Evolutionary conservation across 225 moss, liverwort and hornwort genomes (phyloP).

Genomic region (Sphagnum contortum): DNA sequence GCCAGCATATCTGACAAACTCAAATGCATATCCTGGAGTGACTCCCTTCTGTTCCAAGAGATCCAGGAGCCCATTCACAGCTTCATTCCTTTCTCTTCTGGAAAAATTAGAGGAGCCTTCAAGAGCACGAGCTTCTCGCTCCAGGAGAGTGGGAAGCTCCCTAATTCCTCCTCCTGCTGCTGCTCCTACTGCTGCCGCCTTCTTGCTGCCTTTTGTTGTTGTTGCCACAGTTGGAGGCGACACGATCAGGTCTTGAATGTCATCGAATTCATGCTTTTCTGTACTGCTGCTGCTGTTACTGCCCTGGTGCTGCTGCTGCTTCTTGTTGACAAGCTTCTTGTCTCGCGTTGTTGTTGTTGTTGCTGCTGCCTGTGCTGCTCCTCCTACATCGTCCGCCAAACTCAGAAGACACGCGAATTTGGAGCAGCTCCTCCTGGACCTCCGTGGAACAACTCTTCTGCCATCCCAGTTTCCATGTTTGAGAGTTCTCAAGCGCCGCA

Average conservation of each 20-base stretch:
- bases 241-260: constrained; percentile 55
- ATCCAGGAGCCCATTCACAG: constrained; percentile 41
- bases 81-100: constrained; percentile 36
- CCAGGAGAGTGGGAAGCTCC: constrained; percentile 36
- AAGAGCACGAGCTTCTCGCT: constrained; percentile 45
- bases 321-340: no score
- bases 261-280: constrained; percentile 45
- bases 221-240: constrained; percentile 28
- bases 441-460: no score
- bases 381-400: no score
- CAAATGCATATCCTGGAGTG: constrained; percentile 49
- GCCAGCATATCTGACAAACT: constrained; percentile 48
- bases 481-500: no score
- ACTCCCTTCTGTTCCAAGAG: constrained; percentile 47
- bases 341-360: no score
- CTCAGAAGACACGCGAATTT: no score
- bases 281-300: not conserved
- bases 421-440: no score
- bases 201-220: not conserved
- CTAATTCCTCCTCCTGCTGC: not conserved
- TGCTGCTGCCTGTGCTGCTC: no score
- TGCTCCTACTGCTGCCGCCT: constrained; percentile 3
- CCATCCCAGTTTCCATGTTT: no score
- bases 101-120: constrained; percentile 34
- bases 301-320: no score